Evolutionary conservation across 2,329 filamentous ascomycete species (phyloP).

Genomic region (Bipolaris cookei): DNA sequence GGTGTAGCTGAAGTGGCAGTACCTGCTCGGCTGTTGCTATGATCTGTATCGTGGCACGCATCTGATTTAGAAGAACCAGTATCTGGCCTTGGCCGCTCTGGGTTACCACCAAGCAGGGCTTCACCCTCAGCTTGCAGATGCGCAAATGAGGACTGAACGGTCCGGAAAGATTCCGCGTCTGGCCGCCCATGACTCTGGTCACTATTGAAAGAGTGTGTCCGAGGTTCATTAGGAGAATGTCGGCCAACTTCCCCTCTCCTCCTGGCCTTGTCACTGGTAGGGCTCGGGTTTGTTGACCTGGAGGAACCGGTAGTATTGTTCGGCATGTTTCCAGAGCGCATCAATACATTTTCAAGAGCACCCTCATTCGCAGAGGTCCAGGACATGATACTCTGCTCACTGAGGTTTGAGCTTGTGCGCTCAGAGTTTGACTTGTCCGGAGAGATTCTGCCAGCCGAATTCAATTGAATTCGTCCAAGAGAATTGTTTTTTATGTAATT

Average conservation of each 20-base stretch:
- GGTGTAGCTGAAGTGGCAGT: constrained; percentile 40
- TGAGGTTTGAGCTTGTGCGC: constrained; percentile 63
- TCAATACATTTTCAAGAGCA: constrained; percentile 54
- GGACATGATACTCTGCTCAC: constrained; percentile 58
- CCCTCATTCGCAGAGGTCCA: constrained; percentile 50
- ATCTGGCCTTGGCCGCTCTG: constrained; percentile 39
- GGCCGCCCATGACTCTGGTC: constrained; percentile 46
- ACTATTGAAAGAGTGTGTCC: constrained; percentile 44
- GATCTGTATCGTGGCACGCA: constrained; percentile 31
- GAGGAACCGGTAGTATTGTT: constrained; percentile 43
- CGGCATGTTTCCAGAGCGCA: constrained; percentile 52
- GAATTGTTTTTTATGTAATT: constrained; percentile 3
- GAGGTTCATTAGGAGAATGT: constrained; percentile 29
- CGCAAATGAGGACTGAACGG: constrained; percentile 57
- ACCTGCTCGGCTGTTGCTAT: constrained; percentile 29
- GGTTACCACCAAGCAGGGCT: constrained; percentile 56
- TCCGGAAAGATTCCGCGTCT: constrained; percentile 59
- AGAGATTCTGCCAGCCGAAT: constrained; percentile 49
- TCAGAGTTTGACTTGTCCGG: constrained; percentile 57
- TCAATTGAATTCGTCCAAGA: constrained; percentile 24
- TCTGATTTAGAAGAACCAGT: constrained; percentile 41
- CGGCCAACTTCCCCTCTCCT: constrained; percentile 27
- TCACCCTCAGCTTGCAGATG: constrained; percentile 60
- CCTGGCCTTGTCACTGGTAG: constrained; percentile 29
- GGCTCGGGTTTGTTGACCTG: constrained; percentile 42